phyloP scores from a whole-genome alignment of 768 basidiomycete genomes.

The Boletus subcaerulescens region DNA sequence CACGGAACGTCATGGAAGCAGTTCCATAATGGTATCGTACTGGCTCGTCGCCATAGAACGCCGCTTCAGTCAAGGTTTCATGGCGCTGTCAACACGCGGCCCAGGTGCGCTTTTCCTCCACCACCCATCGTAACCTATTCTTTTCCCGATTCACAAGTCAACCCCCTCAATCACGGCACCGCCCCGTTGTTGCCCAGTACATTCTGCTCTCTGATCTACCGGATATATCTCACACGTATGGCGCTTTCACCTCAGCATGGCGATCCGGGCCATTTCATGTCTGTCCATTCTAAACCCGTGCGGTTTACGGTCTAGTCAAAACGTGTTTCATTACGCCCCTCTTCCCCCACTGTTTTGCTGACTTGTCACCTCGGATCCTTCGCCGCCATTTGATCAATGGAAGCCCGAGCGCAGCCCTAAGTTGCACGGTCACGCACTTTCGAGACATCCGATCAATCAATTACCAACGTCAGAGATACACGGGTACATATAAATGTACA shows the following conservation, averaged over 20 bases:
- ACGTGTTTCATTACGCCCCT: slow-evolving; percentile 33
- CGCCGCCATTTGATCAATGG: slow-evolving; percentile 34
- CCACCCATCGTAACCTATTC: slow-evolving; percentile 20
- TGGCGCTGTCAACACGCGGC: slow-evolving; percentile 33
- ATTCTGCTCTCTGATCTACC: slow-evolving; percentile 30
- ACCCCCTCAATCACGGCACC: slow-evolving; percentile 23
- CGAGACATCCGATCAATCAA: slow-evolving; percentile 32
- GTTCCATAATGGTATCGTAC: slow-evolving; percentile 26
- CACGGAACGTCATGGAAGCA: slow-evolving; percentile 28
- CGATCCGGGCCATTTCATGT: slow-evolving; percentile 17
- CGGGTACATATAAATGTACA: slow-evolving; percentile 34
- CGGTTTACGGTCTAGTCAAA: slow-evolving; percentile 17
- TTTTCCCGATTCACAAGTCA: slow-evolving; percentile 20
- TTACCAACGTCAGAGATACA: slow-evolving; percentile 30
- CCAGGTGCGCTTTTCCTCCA: slow-evolving; percentile 29
- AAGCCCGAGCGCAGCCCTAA: slow-evolving; percentile 30
- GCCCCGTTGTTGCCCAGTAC: slow-evolving; percentile 13
- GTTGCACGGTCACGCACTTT: slow-evolving; percentile 23
- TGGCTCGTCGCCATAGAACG: slow-evolving; percentile 29
- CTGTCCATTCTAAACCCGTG: slow-evolving; percentile 26
- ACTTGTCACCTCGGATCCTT: slow-evolving; percentile 24
- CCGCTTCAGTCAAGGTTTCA: slow-evolving; percentile 36
- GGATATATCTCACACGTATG: slow-evolving; percentile 27
- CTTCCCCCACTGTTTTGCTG: slow-evolving; percentile 24
- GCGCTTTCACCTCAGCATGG: slow-evolving; percentile 15